Evolutionary conservation across 305 asterid species (phyloP), one percentile per base, ranked within the genome.

Genomic region (Fraxinus sp.): DNA sequence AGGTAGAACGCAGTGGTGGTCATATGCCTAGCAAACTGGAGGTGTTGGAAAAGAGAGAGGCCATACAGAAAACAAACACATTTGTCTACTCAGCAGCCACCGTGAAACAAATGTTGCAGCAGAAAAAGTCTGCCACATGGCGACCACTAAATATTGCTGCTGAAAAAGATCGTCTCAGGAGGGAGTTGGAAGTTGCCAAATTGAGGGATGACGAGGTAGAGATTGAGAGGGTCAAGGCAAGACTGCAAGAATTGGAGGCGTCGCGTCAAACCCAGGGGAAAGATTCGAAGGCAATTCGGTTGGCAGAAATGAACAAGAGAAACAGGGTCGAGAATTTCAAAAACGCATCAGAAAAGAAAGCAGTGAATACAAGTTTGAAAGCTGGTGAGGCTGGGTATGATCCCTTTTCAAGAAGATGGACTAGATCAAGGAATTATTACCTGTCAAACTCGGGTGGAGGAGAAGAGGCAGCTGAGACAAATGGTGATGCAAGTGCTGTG

Each of bases 341-440:
- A 79, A 95, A 93, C 52, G 99, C 99, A 36, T 95, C 99, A 0
- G 97, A 92, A 70, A 49, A 89, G 88, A 94, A 90, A 84, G 92
- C 89, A 0, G 90, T 88, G 26, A 90, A 86, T 74, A 80, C 88
- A 18, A 83, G 91, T 75, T 80, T 93, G 74, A 91, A 89, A 88
- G 97, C 97, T 71, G 98, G 99, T 14, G 97, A 95, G 82, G 97
- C 93, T 11, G 99, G 98, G 36, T 95, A 95, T 20, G 99, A 94
- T 79, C 99, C 99, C 52, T 95, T 95, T 72, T 95, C 98, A 7
- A 91, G 99, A 84, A 93, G 98, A 87, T 95, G 99, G 99, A 95
- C 99, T 24, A 85, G 95, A 84, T 95, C 98, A 22, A 91, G 92
- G 85, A 95, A 95, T 81, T 95, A 95, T 86, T 95, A 93, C 71